These are phyloP conservation scores for Vigna hirtella DNA, from an alignment of 306 rosid genomes.

Conservation along the genomic window DNA sequence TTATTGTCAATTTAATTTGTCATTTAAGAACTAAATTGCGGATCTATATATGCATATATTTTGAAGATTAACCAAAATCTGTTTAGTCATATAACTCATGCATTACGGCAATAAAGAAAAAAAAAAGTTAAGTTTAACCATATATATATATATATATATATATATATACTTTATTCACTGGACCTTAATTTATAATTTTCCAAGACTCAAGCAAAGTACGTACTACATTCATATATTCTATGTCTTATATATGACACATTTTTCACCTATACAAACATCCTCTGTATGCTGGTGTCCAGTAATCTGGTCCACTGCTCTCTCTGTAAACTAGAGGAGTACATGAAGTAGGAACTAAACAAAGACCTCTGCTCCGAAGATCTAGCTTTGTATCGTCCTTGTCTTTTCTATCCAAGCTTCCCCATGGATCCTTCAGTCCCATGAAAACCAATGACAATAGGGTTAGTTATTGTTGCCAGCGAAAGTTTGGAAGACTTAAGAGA, in stretches of 20 bases:
- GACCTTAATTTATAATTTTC: constrained; percentile 23
- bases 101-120: constrained; percentile 5
- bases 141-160: background rate
- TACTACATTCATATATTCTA: background rate
- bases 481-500: background rate
- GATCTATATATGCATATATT: background rate
- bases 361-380: constrained; percentile 82
- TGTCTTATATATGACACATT: constrained; percentile 16
- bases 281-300: constrained; percentile 91
- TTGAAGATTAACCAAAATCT: constrained; percentile 11
- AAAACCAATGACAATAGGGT: background rate
- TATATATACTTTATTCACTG: constrained; percentile 39
- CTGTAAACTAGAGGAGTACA: constrained; percentile 80
- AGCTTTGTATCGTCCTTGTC: constrained; percentile 59
- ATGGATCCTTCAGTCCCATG: constrained; percentile 56
- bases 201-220: constrained; percentile 31
- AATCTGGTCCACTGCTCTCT: constrained; percentile 85
- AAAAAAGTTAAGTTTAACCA: constrained; percentile 4
- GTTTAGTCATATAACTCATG: constrained; percentile 11
- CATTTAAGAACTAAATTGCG: background rate
- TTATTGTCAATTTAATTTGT: background rate
- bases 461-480: background rate
- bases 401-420: constrained; percentile 77
- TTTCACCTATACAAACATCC: constrained; percentile 80
- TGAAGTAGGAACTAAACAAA: constrained; percentile 87